Base-by-base conservation (phyloP, 176 grass and related monocot genomes). In the Carex cristatella region DNA sequence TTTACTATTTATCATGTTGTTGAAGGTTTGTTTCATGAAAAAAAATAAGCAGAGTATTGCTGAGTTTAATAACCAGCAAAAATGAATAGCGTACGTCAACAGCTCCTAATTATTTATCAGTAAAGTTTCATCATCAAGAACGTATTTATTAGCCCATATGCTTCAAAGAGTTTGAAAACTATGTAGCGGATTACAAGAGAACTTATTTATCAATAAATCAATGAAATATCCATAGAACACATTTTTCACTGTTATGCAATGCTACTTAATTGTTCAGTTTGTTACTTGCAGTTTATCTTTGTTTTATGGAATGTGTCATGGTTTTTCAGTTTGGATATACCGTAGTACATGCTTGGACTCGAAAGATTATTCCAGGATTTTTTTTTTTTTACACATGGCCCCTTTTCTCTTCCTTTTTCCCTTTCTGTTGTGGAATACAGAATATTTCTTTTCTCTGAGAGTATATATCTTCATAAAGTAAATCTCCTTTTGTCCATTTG, bases 171-270 rank as follows among this genome's bases (percentile, higher is more conserved):
- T 46, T 46, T 46, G 6, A 46, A 58, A 58, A 58, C 56, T 58
- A 58, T 54, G 2, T 46, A 46, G 5, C 44, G 0, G 7, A 46
- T 7, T 46, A 8, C 5, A 46, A 46, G 6, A 46, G 6, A 8
- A 46, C 44, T 46, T 46, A 46, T 46, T 46, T 46, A 8, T 46
- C 7, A 46, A 7, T 5, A 8, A 46, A 46, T 46, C 8, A 7
- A 46, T 8, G 44, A 46, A 46, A 46, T 46, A 46, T 46, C 44
- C 44, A 8, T 46, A 46, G 6, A 46, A 46, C 44, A 46, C 44
- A 46, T 7, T 46, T 46, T 46, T 46, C 85, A 83, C 91, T 65
- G 79, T 84, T 48, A 92, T 32, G 31, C 5, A 15, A 38, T 68
- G 30, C 65, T 68, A 68, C 4, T 16, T n/a, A n/a, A n/a, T n/a